Base-by-base conservation (phyloP, 345 rosid species). In the Microthlaspi erraticum region DNA sequence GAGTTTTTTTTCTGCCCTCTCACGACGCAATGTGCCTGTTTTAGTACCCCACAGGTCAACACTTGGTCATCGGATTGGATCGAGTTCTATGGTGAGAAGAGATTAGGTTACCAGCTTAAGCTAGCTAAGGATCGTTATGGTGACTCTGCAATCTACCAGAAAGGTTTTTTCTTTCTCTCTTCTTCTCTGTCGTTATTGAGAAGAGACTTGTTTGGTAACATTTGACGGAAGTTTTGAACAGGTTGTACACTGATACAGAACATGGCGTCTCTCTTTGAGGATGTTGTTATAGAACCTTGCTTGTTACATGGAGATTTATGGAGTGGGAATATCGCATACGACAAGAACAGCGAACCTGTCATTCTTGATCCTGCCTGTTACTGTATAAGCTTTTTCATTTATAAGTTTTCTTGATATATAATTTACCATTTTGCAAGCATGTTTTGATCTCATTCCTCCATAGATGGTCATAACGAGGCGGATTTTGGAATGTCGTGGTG, bases 401-500 rank as follows among this genome's bases (percentile, higher is more conserved):
- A n/a, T 42, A 36, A 13, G 0, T 16, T 26, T 26, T 18, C 7
- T 51, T 49, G 9, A 49, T 29, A 26, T 23, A n/a, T 26, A 26
- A 1, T 1, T 6, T 41, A 11, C 18, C 41, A n/a, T 74, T 20
- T 50, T 1, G 10, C 12, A 39, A 58, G 9, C 37, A 14, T 1
- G 23, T 19, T 50, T 60, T 11, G 37, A 50, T 55, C 36, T 74
- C 18, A 13, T 49, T 64, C 32, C 3, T 52, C 37, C 37, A 38
- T 64, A 91, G 96, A 91, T 83, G 99, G 99, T 41, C 99, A 93
- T 75, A 85, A 39, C 18, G 97, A 93, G 78, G 97, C 98, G 5
- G 97, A 93, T 69, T 91, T 93, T 60, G 97, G 98, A 44, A 91
- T 91, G 97, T 93, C 96, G 8, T 91, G 98, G 97, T 93, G 96